Percentiles rank a stretch among this genome's conserved stretches.
Conservation (phyloP, 768 basidiomycete species). For the Pseudohyphozyma bogoriensis region DNA sequence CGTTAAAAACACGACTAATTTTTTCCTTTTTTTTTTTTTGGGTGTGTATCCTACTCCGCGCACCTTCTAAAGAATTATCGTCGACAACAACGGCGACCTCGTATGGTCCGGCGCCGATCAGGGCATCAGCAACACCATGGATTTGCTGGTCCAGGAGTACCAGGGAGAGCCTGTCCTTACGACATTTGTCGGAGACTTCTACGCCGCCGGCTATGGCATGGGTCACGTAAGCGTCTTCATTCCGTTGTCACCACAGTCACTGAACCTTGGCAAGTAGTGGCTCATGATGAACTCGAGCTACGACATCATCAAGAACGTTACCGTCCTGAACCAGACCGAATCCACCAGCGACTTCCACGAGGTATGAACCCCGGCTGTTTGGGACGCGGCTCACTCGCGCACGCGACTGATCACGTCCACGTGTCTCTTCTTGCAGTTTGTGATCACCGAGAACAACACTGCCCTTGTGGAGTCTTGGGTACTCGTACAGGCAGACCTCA, state of each 20-base stretch:
- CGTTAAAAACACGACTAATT: too few species aligned
- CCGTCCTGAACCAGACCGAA: slow-evolving; percentile 2
- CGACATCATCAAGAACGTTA: neutral
- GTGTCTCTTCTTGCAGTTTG: slow-evolving; percentile 16
- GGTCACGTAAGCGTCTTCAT: slow-evolving; percentile 19
- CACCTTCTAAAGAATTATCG: too few species aligned
- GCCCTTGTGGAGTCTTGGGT: slow-evolving; percentile 29
- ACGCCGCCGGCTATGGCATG: slow-evolving; percentile 24
- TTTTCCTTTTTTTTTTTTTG: too few species aligned
- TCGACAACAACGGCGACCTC: slow-evolving; percentile 5
- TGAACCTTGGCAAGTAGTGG: too few species aligned
- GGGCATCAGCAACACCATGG: slow-evolving; percentile 29
- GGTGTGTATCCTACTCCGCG: too few species aligned
- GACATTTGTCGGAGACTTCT: slow-evolving; percentile 29
- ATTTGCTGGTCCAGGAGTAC: slow-evolving; percentile 23
- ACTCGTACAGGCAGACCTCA: slow-evolving; percentile 24
- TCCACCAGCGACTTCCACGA: slow-evolving; percentile 25
- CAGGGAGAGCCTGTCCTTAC: slow-evolving; percentile 28
- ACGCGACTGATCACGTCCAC: neutral
- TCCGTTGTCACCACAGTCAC: too few species aligned
- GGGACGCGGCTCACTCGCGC: too few species aligned
- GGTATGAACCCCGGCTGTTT: neutral
- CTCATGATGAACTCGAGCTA: neutral
- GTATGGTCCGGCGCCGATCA: neutral
- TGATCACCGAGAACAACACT: slow-evolving; percentile 32